Evolutionary conservation across 257 asterid species (phyloP).

Genomic region (Capsicum rhomboideum): DNA sequence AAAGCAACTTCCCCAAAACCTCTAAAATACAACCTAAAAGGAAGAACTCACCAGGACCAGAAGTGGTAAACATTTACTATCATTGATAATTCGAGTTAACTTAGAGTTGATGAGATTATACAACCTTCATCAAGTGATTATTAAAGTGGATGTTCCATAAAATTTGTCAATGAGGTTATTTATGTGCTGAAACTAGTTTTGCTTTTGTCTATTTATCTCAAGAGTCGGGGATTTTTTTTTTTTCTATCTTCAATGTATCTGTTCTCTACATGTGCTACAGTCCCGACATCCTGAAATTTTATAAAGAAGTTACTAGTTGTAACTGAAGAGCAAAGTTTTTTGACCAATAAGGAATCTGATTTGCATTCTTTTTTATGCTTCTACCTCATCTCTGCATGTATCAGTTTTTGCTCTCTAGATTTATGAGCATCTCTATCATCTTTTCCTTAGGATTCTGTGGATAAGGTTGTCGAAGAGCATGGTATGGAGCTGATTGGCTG

Average conservation of each 20-base stretch:
- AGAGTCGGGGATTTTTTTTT: neutral
- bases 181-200: neutral
- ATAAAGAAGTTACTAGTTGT: neutral
- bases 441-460: constrained; percentile 7
- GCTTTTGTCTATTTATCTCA: neutral
- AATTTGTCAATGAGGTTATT: neutral
- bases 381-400: neutral
- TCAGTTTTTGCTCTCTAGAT: neutral
- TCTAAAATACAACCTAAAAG: neutral
- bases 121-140: neutral
- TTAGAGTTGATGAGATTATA: neutral
- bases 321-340: neutral
- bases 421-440: neutral
- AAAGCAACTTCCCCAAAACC: neutral
- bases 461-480: neutral
- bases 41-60: neutral
- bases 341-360: neutral
- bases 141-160: neutral
- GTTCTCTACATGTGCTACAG: neutral
- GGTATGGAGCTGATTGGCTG: constrained; percentile 13
- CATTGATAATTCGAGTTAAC: neutral
- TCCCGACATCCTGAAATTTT: neutral
- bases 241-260: neutral
- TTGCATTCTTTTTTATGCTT: neutral
- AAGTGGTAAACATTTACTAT: constrained; percentile 1